Evolutionary conservation across 441 rosid species (phyloP), one percentile per base, ranked within the genome.

Genomic region (Jatropha multifida): DNA sequence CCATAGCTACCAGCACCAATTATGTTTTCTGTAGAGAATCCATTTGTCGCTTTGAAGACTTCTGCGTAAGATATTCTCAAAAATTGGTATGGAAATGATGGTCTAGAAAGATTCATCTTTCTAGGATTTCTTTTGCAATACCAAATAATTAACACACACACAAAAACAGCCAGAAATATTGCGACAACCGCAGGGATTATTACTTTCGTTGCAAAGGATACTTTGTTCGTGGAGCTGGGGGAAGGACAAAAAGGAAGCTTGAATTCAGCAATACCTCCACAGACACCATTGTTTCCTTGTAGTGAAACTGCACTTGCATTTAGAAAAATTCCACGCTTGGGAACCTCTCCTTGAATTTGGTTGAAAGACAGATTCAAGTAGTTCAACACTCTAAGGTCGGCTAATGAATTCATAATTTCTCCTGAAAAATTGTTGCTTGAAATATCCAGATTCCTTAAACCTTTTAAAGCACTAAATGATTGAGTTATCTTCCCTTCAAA

Each of bases 391-490:
- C 27, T 14, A 27, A 51, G 26, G 12, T 51, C 7, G 1, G 23
- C 41, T 15, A 68, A 51, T 7, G 23, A 27, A 7, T 32, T 7
- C 3, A 44, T 17, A 14, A 48, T 52, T 27, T 0, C 15, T 11
- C 72, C 72, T 27, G 72, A 68, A 14, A 68, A 32, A 27, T 68
- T 68, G 72, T 68, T 68, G 6, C 26, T 0, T 3, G 60, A 68
- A 15, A 68, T 7, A 68, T 68, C 72, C 23, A 68, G 23, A 13
- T 51, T 17, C 17, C 14, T 0, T 18, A 68, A 32, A 48, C 72
- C 70, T 51, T 27, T 42, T 68, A 68, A 68, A 49, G 72, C 44
- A 3, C 44, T 8, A 3, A 68, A 18, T 3, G 0, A 23, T 4
- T 1, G 13, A 68, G 72, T 60, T 49, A 32, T 32, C 14, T 27